Base-by-base conservation (phyloP, 352 stramenopile species). In the Lagenidium sp. region DNA sequence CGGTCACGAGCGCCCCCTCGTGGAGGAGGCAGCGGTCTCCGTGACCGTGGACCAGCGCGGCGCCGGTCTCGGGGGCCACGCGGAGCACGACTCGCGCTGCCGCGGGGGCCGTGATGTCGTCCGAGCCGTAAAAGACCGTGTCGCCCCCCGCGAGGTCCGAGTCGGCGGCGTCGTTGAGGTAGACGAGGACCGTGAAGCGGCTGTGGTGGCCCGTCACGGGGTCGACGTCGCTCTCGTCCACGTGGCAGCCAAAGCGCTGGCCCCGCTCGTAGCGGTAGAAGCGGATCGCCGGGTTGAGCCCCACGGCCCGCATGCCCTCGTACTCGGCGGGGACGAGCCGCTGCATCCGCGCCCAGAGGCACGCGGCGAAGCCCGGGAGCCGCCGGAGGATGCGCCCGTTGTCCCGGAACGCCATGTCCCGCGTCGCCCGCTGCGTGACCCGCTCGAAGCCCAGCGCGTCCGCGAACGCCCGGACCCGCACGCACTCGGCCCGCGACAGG, bases 151-250 rank as follows among this genome's bases (percentile, higher is more conserved):
- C 37, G 23, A 91, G 44, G n/a, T 82, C 73, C 43, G 78, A 91
- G 63, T 91, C 78, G 28, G 20, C 57, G 6, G 61, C 40, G 63
- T 91, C 78, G 29, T 88, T 91, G 8, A 91, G 63, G 52, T 88
- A 91, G 31, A 91, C 73, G 28, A 88, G 70, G 51, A 88, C 67
- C 7, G 78, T 91, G 55, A 87, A 88, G 58, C 70, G 74, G 40
- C 78, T 91, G 55, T 81, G 63, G 54, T 64, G 69, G 34, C 70
- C 62, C 25, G 78, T 91, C 40, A 74, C 47, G 4, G 66, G 63
- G 46, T 91, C 75, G 41, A 88, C 66, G 52, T 88, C 72, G 59
- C 78, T 91, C 60, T 88, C 73, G 53, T 91, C 78, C n/a, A 91
- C 75, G 43, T 88, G 75, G 37, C 75, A 88, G 26, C 75, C 78